These are phyloP conservation scores for Pichia kudriavzevii DNA, from an alignment of 1,139 yeast genomes.

Conservation along the genomic window DNA sequence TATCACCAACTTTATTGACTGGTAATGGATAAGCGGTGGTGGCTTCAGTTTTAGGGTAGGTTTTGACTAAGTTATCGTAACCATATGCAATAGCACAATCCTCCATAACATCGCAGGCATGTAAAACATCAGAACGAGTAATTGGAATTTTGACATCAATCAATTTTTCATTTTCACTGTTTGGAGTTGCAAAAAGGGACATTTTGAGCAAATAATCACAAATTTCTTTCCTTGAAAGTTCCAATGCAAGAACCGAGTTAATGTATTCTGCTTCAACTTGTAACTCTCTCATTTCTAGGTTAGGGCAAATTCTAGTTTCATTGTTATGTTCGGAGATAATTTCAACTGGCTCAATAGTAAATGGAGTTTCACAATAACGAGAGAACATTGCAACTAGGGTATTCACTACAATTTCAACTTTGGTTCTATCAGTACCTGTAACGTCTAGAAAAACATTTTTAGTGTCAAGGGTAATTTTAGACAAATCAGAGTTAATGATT, in stretches of 20 bases:
- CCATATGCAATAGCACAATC: constrained; percentile 98
- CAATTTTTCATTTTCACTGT: constrained; percentile 40
- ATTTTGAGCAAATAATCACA: constrained; percentile 63
- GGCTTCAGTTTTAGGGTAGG: constrained; percentile 73
- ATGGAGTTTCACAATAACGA: constrained; percentile 69
- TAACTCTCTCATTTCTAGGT: constrained; percentile 57
- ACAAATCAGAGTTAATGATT: constrained; percentile 85
- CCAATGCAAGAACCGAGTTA: constrained; percentile 84
- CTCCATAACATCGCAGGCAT: constrained; percentile 98
- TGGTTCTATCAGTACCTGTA: constrained; percentile 92
- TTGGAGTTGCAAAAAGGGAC: constrained; percentile 64
- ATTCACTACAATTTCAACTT: constrained; percentile 84
- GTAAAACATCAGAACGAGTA: constrained; percentile 92
- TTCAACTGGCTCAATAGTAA: constrained; percentile 82
- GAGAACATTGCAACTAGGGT: constrained; percentile 95
- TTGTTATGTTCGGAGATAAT: constrained; percentile 78
- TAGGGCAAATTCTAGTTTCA: constrained; percentile 72
- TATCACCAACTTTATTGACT: constrained; percentile 84
- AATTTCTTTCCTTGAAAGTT: constrained; percentile 62
- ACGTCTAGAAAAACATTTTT: constrained; percentile 86
- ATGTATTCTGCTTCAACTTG: constrained; percentile 78
- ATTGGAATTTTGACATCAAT: constrained; percentile 77
- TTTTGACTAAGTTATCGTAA: constrained; percentile 76
- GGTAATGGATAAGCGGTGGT: constrained; percentile 86
- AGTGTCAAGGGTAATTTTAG: constrained; percentile 81